phyloP scores from a whole-genome alignment of 768 basidiomycete genomes.

The Mycena rebaudengoi region DNA sequence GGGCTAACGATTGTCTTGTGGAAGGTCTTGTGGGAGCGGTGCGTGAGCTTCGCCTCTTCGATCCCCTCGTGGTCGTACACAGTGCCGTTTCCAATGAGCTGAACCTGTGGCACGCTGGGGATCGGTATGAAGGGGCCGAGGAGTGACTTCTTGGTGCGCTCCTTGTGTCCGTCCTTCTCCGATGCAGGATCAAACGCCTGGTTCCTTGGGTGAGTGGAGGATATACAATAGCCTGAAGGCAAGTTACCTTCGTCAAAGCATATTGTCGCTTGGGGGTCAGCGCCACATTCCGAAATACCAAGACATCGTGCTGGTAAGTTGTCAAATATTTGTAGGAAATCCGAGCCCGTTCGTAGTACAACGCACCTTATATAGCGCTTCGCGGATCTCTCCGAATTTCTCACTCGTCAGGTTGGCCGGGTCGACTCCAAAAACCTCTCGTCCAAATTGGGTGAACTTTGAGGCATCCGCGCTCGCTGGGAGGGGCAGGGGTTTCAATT shows the following conservation, averaged over 20 bases:
- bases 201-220: slow-evolving; percentile 6
- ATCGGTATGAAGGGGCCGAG: slow-evolving; percentile 92
- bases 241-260: slow-evolving; percentile 78
- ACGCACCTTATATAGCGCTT: slow-evolving; percentile 80
- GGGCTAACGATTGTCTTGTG: slow-evolving; percentile 80
- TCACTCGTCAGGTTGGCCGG: slow-evolving; percentile 68
- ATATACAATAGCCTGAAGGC: not conserved
- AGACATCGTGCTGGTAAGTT: slow-evolving; percentile 63
- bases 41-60: slow-evolving; percentile 79
- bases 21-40: slow-evolving; percentile 87
- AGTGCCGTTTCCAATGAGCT: slow-evolving; percentile 89
- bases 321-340: slow-evolving; percentile 1
- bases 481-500: slow-evolving; percentile 70
- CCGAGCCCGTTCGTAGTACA: not conserved
- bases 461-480: slow-evolving; percentile 76
- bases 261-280: slow-evolving; percentile 87
- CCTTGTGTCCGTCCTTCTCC: slow-evolving; percentile 81
- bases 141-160: slow-evolving; percentile 76
- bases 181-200: slow-evolving; percentile 79
- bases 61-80: slow-evolving; percentile 86
- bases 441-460: slow-evolving; percentile 77
- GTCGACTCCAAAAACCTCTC: slow-evolving; percentile 77
- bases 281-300: slow-evolving; percentile 77
- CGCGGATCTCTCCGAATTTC: slow-evolving; percentile 71
- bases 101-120: slow-evolving; percentile 87